Base-by-base conservation (phyloP, 1,139 yeast genomes). In the Geotrichum reessii region DNA sequence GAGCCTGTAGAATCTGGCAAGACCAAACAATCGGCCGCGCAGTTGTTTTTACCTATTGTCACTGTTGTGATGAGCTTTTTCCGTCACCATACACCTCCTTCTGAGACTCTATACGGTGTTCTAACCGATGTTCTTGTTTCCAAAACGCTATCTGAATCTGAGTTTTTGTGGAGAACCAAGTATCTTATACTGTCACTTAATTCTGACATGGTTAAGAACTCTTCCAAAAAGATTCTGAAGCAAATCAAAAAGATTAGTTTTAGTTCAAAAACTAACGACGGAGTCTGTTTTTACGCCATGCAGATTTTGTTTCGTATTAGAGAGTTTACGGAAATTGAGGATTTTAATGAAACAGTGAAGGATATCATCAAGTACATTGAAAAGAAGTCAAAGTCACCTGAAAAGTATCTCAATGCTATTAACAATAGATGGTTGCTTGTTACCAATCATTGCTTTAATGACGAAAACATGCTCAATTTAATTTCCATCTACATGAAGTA, bases 401-500 rank as follows among this genome's bases (percentile, higher is more conserved):
- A 62, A 3, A 25, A 27, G 21, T 58, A 58, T 27, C 55, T 68
- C 3, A 49, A 60, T 9, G 47, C 49, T 22, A 59, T 68, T 11
- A 59, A 67, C 11, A 56, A 62, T 8, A 59, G 71, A 53, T 68
- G 71, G 71, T 56, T 68, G n/a, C 37, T 65, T 7, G 46, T 68
- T 25, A 65, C 64, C 12, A 62, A 66, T 47, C 52, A 37, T 17
- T 52, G 60, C 8, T 65, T 66, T 46, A 53, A 56, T 11, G 56
- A 60, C 27, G 61, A 63, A 28, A 59, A 65, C 42, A 50, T 63
- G 21, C 56, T 53, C 1, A 49, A 48, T 17, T 58, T 67, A 1
- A 57, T 63, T 24, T 55, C 50, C 14, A 46, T 64, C n/a, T 66
- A 60, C 50, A 52, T 65, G 5, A 52, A 61, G 27, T 24, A 62